Percentiles rank a stretch among this genome's conserved stretches.
These are phyloP conservation scores for Colletotrichum shisoi DNA, from an alignment of 2,329 filamentous ascomycete genomes.

Conservation along the genomic window DNA sequence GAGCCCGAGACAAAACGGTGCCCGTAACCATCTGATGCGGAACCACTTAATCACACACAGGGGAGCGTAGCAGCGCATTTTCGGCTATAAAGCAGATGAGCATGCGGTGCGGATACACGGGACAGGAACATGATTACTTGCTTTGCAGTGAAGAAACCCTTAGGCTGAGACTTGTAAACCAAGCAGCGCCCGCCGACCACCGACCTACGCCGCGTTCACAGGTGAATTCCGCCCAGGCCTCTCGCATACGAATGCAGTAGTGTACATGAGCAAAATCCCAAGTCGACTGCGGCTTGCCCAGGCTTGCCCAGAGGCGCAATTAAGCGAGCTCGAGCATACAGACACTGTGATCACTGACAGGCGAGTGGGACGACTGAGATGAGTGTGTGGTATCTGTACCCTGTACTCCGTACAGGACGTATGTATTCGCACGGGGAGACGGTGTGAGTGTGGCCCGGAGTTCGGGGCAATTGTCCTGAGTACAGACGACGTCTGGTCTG, in stretches of 20 bases:
- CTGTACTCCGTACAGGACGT: too few species aligned
- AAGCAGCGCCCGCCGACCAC: not conserved
- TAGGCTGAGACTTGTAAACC: not conserved
- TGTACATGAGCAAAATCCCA: not conserved
- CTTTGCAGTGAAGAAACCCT: not conserved
- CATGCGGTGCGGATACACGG: too few species aligned
- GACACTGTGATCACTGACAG: not conserved
- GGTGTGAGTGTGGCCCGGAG: not conserved
- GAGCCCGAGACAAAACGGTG: not conserved
- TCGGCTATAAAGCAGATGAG: too few species aligned
- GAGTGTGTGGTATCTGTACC: not conserved
- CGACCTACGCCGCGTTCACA: too few species aligned
- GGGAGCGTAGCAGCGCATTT: not conserved
- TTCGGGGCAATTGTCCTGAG: conserved; percentile 8
- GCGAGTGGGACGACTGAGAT: not conserved
- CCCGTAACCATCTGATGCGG: not conserved
- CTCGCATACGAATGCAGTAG: not conserved
- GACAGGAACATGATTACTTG: not conserved
- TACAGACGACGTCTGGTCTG: not conserved
- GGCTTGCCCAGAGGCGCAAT: conserved; percentile 1
- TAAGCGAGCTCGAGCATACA: conserved; percentile 1
- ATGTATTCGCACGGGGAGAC: not conserved
- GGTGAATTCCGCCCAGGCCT: not conserved
- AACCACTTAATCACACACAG: not conserved
- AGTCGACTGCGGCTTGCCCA: not conserved